Percentiles rank a stretch among this genome's conserved stretches.
Evolutionary conservation across 441 rosid species (phyloP).

Genomic region (Jatropha multifida): DNA sequence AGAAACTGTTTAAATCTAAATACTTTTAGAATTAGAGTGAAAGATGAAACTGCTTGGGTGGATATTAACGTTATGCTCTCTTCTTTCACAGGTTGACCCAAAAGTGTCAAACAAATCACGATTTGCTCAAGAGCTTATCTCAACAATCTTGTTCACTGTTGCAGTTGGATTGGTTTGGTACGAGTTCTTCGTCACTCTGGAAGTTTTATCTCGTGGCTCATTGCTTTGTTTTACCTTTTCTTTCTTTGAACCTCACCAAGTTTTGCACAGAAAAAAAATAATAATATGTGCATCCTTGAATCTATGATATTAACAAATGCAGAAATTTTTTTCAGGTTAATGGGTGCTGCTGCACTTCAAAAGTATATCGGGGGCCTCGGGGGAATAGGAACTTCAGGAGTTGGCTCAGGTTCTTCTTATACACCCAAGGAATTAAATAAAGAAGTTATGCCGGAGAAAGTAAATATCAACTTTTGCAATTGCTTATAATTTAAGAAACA

Average conservation of each 20-base stretch:
- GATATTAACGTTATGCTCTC: neutral
- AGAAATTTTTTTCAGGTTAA: constrained; percentile 52
- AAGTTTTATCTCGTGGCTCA: neutral
- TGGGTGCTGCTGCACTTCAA: constrained; percentile 95
- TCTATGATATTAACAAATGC: constrained; percentile 24
- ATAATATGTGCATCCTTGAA: constrained; percentile 19
- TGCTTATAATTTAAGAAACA: neutral
- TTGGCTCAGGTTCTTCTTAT: constrained; percentile 94
- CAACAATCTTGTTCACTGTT: constrained; percentile 82
- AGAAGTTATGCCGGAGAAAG: constrained; percentile 96
- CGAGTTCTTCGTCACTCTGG: constrained; percentile 15
- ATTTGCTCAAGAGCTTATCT: constrained; percentile 82
- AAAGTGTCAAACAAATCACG: constrained; percentile 80
- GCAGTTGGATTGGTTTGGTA: constrained; percentile 89
- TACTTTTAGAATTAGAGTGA: neutral
- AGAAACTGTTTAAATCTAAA: neutral
- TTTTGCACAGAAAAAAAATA: neutral
- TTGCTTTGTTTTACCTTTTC: neutral
- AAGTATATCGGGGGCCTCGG: constrained; percentile 91
- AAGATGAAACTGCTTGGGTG: neutral
- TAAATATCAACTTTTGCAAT: constrained; percentile 19
- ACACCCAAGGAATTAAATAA: constrained; percentile 89
- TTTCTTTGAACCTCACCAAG: neutral
- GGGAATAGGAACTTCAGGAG: constrained; percentile 97
- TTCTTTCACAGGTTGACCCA: constrained; percentile 68